Base-by-base conservation (phyloP, 208 protist species). In the Leishmania mexicana region DNA sequence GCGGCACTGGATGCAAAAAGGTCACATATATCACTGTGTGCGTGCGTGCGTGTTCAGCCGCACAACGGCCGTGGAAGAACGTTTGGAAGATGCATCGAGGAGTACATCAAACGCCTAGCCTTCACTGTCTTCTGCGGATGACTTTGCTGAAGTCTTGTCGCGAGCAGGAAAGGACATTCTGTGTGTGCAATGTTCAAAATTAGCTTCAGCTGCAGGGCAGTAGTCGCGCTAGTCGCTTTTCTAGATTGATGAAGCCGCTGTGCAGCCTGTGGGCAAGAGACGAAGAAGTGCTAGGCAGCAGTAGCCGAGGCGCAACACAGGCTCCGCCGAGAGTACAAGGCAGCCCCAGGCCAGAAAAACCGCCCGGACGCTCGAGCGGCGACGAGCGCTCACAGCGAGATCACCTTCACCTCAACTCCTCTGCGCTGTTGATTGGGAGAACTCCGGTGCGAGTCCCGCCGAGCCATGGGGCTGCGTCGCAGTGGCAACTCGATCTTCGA, bases 401-500 rank as follows among this genome's bases (percentile, higher is more conserved):
- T 42, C 31, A 79, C 54, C 42, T 68, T 68, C 42, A 57, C 62
- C 13, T 68, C 75, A 13, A 31, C 13, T 28, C 3, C 49, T 6
- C 53, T 49, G 49, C 17, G 24, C 2, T 49, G 51, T 6, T 45
- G 35, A 51, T 62, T 21, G 7, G 53, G 58, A 40, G 81, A 57
- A 2, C 49, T 19, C 6, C 21, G 35, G 40, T 4, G 57, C 35
- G 68, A 72, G n/a, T 10, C 19, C 47, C 35, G n/a, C 57, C n/a
- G 31, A 17, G 4, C 10, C 13, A 64, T 75, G 0, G 62, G 71
- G 38, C 51, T 75, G 60, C 53, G 62, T n/a, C 72, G 77, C 53
- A 54, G 28, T 11, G 60, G 62, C 11, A 62, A 38, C 17, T 81
- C 78, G n/a, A 67, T 51, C 74, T 79, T 95, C 17, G 85, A 85